Conservation (phyloP, 345 rosid genomes). For the Eucalyptus polyanthemos region DNA sequence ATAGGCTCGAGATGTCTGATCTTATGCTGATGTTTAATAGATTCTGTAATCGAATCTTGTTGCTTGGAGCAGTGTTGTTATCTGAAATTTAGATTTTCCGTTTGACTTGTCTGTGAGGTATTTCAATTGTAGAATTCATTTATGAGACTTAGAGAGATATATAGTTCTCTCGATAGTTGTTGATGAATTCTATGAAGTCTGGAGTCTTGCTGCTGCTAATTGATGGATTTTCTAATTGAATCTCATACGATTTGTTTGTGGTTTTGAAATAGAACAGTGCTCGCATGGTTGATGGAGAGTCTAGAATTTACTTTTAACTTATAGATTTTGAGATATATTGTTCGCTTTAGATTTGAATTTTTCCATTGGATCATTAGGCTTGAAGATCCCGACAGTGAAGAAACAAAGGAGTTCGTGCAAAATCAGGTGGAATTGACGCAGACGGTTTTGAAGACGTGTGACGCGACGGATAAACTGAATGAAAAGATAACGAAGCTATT, state of each 20-base stretch:
- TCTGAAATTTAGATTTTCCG: not conserved
- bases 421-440: constrained; percentile 61
- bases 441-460: constrained; percentile 48
- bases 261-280: not conserved
- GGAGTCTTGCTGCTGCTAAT: too few relatives aligned
- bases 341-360: not conserved
- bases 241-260: not conserved
- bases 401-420: constrained; percentile 62
- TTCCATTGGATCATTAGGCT: constrained; percentile 34
- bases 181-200: not conserved
- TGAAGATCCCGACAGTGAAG: constrained; percentile 84
- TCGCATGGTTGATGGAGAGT: not conserved
- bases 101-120: not conserved
- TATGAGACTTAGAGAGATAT: not conserved
- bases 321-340: not conserved
- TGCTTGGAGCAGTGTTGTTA: not conserved
- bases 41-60: not conserved
- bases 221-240: too few relatives aligned
- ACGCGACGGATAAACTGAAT: constrained; percentile 39
- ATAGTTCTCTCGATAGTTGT: not conserved
- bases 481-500: constrained; percentile 48
- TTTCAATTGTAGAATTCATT: not conserved
- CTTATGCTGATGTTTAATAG: not conserved
- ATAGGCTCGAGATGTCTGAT: not conserved
- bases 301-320: not conserved